Conservation (phyloP, 208 protist species). For the Leishmania arabica region DNA sequence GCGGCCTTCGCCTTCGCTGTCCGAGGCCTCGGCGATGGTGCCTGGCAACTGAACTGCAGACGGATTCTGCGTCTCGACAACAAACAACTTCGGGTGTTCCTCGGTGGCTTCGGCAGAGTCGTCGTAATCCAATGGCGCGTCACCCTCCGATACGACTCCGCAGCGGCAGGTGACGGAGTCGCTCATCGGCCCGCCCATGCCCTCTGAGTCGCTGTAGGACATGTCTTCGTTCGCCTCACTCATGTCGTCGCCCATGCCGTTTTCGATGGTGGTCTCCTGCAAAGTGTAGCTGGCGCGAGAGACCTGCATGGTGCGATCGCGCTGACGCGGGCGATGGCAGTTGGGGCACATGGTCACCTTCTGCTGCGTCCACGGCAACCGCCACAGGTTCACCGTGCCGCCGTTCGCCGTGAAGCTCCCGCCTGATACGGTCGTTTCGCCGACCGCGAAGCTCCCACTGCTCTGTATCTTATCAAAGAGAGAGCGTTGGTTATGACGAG, state of each 20-base stretch:
- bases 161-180: conserved; percentile 35
- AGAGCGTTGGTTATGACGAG: conserved; percentile 18
- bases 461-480: conserved; percentile 20
- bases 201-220: conserved; percentile 18
- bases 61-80: conserved; percentile 34
- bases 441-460: conserved; percentile 18
- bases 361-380: conserved; percentile 50
- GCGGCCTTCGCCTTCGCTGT: conserved; percentile 22
- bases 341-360: conserved; percentile 50
- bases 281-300: conserved; percentile 21
- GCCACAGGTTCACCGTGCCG: conserved; percentile 38
- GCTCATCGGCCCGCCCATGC: not conserved
- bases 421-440: not conserved
- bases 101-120: conserved; percentile 2
- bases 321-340: conserved; percentile 43
- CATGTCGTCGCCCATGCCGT: conserved; percentile 28
- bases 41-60: conserved; percentile 14
- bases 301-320: conserved; percentile 19
- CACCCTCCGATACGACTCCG: conserved; percentile 4
- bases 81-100: conserved; percentile 28
- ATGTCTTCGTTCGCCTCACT: conserved; percentile 22
- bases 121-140: not conserved
- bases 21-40: conserved; percentile 31
- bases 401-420: conserved; percentile 9
- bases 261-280: conserved; percentile 2